Conservation (phyloP, 768 basidiomycete genomes). For the Paxillus involutus region DNA sequence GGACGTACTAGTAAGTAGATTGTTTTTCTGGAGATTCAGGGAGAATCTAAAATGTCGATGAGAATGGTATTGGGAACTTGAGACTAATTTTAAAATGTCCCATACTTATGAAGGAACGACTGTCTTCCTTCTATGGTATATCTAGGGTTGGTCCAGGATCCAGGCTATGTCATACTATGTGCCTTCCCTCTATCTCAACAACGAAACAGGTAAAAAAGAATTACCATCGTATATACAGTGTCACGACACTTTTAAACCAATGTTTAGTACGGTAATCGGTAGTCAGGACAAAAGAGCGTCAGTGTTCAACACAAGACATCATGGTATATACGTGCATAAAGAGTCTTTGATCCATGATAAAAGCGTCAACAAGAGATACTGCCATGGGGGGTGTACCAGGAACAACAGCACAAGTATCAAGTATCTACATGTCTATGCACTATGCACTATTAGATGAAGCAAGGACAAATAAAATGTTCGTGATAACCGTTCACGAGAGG, state of each 20-base stretch:
- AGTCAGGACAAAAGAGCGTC: neutral
- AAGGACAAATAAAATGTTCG: neutral
- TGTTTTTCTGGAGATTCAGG: no score
- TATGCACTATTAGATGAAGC: slow-evolving; percentile 1
- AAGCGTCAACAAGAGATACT: neutral
- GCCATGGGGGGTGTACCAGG: neutral
- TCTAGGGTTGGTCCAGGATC: no score
- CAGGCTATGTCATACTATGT: no score
- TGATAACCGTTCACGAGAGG: slow-evolving; percentile 32
- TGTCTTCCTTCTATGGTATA: no score
- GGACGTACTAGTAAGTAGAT: no score
- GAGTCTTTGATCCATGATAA: neutral
- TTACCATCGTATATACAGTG: no score
- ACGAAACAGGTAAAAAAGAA: no score
- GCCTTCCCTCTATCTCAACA: no score
- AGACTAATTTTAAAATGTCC: no score
- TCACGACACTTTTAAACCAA: neutral
- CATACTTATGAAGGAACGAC: no score
- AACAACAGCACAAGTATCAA: neutral
- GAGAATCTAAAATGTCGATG: neutral
- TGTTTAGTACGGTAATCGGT: neutral
- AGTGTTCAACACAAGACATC: neutral
- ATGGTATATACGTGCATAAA: neutral
- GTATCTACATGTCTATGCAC: neutral
- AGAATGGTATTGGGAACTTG: no score